Base-by-base conservation (phyloP, 2,329 filamentous ascomycete species). In the Setomelanomma holmii region DNA sequence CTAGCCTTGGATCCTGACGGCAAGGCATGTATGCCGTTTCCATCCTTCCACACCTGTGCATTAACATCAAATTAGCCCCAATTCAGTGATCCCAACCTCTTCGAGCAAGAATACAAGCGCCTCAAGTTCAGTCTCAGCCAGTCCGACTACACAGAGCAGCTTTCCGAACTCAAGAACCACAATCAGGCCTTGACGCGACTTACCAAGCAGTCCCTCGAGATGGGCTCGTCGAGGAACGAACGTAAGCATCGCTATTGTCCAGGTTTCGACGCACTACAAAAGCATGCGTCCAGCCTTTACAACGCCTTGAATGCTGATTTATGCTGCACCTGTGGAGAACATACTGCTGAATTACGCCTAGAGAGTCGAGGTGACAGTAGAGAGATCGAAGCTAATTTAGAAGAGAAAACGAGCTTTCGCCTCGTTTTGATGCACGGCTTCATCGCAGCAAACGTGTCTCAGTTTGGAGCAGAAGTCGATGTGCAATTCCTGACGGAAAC, bases 81-180 rank as follows among this genome's bases (percentile, higher is more conserved):
- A 46, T 56, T 63, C 33, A 44, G 42, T 19, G 55, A 66, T 10
- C 45, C 60, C 17, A 61, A 40, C 19, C 57, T 61, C 1, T 68
- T 72, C 55, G 63, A 64, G 36, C 56, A 64, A 41, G 65, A 70
- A 22, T 66, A 63, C 47, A 60, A 64, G 22, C 38, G 65, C 5
- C 52, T 69, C 3, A 58, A 59, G 14, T 71, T 71, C 40, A 61
- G 58, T 33, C 45, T 71, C 8, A 63, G 52, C 38, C 63, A 60
- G 43, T 55, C 58, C 1, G 59, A 62, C 12, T 72, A 70, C 27
- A 45, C 55, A 11, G 64, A 63, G 12, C 52, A 61, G 2, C 47
- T 72, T 4, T 12, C 24, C 2, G 49, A 60, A 5, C 53, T 71
- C 11, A 53, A 42, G n/a, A 52, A 56, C 20, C 56, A 55, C 40